phyloP scores from a whole-genome alignment of 2,329 filamentous ascomycete genomes.

The Sclerotinia spermophila region DNA sequence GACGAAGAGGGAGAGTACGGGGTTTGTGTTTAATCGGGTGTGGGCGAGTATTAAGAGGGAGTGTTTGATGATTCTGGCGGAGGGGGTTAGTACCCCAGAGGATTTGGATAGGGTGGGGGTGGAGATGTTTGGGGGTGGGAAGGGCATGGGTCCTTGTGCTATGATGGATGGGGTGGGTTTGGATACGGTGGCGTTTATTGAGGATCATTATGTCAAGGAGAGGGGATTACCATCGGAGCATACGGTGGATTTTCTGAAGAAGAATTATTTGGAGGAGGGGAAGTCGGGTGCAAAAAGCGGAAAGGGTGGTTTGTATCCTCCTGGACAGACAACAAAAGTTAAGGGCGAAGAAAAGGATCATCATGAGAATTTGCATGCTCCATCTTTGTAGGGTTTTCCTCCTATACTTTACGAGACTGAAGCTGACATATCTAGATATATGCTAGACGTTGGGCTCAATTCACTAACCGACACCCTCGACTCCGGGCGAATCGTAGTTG shows the following conservation, averaged over 20 bases:
- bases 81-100: conserved; percentile 38
- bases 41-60: conserved; percentile 45
- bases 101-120: conserved; percentile 42
- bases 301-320: conserved; percentile 29
- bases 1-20: conserved; percentile 39
- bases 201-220: conserved; percentile 40
- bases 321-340: conserved; percentile 15
- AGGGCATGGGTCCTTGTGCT: conserved; percentile 39
- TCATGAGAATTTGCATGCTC: conserved; percentile 13
- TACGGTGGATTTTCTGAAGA: conserved; percentile 37
- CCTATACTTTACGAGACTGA: fast-evolving
- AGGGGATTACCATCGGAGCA: conserved; percentile 25
- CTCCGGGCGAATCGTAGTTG: conserved; percentile 22
- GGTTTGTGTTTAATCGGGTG: conserved; percentile 43
- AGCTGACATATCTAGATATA: conserved; percentile 19
- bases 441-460: conserved; percentile 25
- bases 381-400: conserved; percentile 17
- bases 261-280: conserved; percentile 35
- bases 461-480: conserved; percentile 16
- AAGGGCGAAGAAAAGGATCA: conserved; percentile 10
- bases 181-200: conserved; percentile 42
- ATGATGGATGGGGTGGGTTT: conserved; percentile 43
- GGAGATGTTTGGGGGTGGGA: conserved; percentile 38
- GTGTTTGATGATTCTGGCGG: conserved; percentile 37
- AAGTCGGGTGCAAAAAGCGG: conserved; percentile 34